Conservation (phyloP, 1,284 basidiomycete species). For the Hymenochaete sp. region DNA sequence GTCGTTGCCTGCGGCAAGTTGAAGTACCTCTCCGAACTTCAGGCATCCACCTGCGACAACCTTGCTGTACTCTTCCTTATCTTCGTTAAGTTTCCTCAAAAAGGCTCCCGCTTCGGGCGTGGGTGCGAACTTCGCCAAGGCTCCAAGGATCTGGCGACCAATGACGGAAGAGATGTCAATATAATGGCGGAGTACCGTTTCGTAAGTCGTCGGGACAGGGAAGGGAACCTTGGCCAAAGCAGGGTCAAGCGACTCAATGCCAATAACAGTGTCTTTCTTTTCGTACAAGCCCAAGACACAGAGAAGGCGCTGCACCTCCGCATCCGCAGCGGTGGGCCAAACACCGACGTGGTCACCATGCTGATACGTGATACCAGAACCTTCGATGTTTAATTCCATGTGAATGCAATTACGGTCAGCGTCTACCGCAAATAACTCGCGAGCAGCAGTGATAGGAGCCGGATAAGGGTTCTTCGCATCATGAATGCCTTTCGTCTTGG, state of each 20-base stretch:
- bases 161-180: slow-evolving; percentile 91
- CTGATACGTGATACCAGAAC: slow-evolving; percentile 96
- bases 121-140: slow-evolving; percentile 84
- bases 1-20: slow-evolving; percentile 79
- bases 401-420: slow-evolving; percentile 91
- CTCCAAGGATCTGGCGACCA: slow-evolving; percentile 87
- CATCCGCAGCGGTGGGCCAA: slow-evolving; percentile 92
- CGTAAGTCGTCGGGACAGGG: slow-evolving; percentile 94
- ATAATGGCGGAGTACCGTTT: slow-evolving; percentile 91
- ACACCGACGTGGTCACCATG: slow-evolving; percentile 97
- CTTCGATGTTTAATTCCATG: slow-evolving; percentile 90
- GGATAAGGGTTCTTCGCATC: slow-evolving; percentile 97
- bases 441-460: slow-evolving; percentile 68
- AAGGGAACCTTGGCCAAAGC: slow-evolving; percentile 98
- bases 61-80: slow-evolving; percentile 80
- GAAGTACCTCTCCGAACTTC: slow-evolving; percentile 87
- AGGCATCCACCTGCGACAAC: slow-evolving; percentile 77
- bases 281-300: slow-evolving; percentile 76
- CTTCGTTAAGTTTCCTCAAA: slow-evolving; percentile 71
- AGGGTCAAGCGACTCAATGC: slow-evolving; percentile 93
- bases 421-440: slow-evolving; percentile 75
- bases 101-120: slow-evolving; percentile 66
- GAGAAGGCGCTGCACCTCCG: slow-evolving; percentile 86
- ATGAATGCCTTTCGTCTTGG: slow-evolving; percentile 85
- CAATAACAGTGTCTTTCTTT: slow-evolving; percentile 75